Conservation (phyloP, 306 rosid species). For the Hippophae rhamnoides region DNA sequence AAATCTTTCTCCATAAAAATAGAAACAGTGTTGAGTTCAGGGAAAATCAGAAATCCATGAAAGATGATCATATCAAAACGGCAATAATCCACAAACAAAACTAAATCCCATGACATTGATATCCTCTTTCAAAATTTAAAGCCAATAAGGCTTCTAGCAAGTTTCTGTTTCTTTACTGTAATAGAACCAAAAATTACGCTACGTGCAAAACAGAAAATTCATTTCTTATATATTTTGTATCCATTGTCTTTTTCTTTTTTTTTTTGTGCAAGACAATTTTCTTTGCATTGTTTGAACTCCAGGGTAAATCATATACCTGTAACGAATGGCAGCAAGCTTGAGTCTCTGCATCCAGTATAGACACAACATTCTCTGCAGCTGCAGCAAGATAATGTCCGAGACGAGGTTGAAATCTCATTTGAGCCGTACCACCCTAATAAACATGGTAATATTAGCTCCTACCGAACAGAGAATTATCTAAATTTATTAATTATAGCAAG, state of each 20-base stretch:
- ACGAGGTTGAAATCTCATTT: constrained; percentile 90
- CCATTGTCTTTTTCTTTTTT: no score
- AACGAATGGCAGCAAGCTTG: constrained; percentile 61
- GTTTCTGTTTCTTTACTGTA: no score
- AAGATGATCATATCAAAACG: constrained; percentile 10
- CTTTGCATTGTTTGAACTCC: not conserved
- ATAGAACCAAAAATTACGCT: no score
- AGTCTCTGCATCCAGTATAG: constrained; percentile 87
- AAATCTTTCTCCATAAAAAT: no score
- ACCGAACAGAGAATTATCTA: constrained; percentile 4
- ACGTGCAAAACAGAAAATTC: no score
- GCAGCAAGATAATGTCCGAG: constrained; percentile 83
- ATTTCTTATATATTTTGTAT: no score
- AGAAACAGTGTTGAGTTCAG: no score
- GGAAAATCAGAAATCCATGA: no score
- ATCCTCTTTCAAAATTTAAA: no score
- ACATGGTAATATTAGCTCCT: constrained; percentile 9
- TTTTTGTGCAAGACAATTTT: no score
- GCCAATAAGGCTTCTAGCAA: no score
- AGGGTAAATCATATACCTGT: constrained; percentile 31
- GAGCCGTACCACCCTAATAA: constrained; percentile 75
- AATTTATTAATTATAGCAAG: not conserved
- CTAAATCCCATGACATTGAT: not conserved
- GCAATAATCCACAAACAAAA: constrained; percentile 9
- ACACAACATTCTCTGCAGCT: constrained; percentile 76